Evolutionary conservation across 805 yeast species (phyloP).

Genomic region (Maudiozyma barnettii): DNA sequence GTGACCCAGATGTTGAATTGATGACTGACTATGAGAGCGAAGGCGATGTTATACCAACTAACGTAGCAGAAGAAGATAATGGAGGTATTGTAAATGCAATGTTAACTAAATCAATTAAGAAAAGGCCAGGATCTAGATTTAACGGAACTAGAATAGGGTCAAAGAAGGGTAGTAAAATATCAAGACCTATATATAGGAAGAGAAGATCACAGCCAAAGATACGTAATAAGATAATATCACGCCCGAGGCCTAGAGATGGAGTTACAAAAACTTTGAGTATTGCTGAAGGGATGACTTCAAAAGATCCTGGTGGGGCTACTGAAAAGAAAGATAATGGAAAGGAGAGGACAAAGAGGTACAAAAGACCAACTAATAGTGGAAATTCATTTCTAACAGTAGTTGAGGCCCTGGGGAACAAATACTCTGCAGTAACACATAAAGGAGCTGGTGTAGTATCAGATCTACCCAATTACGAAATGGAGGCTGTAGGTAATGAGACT

Average conservation of each 20-base stretch:
- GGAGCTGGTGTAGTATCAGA: background rate
- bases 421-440: conserved; percentile 7
- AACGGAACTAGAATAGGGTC: too few species aligned
- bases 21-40: background rate
- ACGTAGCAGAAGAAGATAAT: background rate
- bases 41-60: background rate
- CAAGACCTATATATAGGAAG: background rate
- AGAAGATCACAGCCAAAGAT: background rate
- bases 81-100: background rate
- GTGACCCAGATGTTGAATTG: background rate
- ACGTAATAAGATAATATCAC: background rate
- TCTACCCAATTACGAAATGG: background rate
- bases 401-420: conserved; percentile 18
- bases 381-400: conserved; percentile 21
- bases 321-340: background rate
- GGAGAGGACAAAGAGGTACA: background rate
- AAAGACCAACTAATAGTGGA: conserved; percentile 8
- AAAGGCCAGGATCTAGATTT: background rate
- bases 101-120: background rate
- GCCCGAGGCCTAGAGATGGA: background rate
- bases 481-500: background rate
- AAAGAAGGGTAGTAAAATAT: too few species aligned
- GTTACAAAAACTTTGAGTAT: background rate
- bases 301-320: background rate
- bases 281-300: background rate